Conservation (phyloP, 2,329 filamentous ascomycete genomes). For the Dothiorella sarmentorum region DNA sequence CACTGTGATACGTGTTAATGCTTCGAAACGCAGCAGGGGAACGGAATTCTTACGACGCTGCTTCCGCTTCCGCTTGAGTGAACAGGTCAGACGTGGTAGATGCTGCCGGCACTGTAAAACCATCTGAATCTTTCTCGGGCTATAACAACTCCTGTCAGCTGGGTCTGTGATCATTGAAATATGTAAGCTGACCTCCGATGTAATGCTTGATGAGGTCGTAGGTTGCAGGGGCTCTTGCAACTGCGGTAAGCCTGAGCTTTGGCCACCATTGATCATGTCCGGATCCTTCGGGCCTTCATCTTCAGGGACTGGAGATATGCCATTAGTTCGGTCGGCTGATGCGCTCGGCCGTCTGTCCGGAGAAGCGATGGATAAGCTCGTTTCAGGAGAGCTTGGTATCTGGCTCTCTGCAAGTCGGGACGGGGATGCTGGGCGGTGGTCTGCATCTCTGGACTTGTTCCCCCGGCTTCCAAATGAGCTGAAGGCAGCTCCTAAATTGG, state of each 20-base stretch:
- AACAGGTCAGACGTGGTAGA: slow-evolving; percentile 50
- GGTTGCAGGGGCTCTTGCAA: slow-evolving; percentile 36
- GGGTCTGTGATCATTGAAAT: not conserved
- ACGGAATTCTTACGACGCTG: slow-evolving; percentile 32
- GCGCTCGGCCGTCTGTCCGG: not conserved
- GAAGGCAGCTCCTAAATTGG: slow-evolving; percentile 56
- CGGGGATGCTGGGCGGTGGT: slow-evolving; percentile 36
- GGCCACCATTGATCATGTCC: slow-evolving; percentile 30
- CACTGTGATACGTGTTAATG: slow-evolving; percentile 21
- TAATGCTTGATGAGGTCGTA: slow-evolving; percentile 25
- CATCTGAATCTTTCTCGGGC: slow-evolving; percentile 65
- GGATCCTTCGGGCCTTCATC: slow-evolving; percentile 24
- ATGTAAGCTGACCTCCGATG: slow-evolving; percentile 27
- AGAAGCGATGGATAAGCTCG: not conserved
- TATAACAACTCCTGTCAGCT: slow-evolving; percentile 23
- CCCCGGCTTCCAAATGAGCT: slow-evolving; percentile 56
- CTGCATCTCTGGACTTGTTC: slow-evolving; percentile 61
- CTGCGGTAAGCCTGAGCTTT: slow-evolving; percentile 34
- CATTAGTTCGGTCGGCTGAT: slow-evolving; percentile 30
- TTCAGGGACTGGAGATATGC: slow-evolving; percentile 26
- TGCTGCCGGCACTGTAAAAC: slow-evolving; percentile 69
- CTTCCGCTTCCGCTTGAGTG: slow-evolving; percentile 69
- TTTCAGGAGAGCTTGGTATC: slow-evolving; percentile 34
- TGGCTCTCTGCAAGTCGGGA: slow-evolving; percentile 29
- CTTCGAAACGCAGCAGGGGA: not conserved